Evolutionary conservation across 257 asterid genomes (phyloP).

Genomic region (Solanum pinnatisectum): DNA sequence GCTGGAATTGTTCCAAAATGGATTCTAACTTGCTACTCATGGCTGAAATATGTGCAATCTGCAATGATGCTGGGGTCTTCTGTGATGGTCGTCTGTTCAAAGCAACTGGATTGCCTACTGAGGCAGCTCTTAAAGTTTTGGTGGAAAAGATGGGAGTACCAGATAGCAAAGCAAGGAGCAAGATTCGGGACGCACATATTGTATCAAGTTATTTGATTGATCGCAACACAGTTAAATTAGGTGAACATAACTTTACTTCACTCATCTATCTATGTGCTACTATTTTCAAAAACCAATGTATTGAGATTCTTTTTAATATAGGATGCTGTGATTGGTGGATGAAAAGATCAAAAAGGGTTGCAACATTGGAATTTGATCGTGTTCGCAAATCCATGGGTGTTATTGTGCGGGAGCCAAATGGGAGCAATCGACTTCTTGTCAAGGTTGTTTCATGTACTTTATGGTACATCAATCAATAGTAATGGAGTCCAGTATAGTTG

Average conservation of each 20-base stretch:
- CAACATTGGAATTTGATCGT: constrained; percentile 84
- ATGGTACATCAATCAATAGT: neutral
- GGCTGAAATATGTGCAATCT: constrained; percentile 72
- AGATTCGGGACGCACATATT: constrained; percentile 34
- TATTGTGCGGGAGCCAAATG: constrained; percentile 46
- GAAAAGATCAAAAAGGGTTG: constrained; percentile 51
- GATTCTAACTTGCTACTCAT: constrained; percentile 49
- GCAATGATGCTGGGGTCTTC: constrained; percentile 72
- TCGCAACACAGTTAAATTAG: constrained; percentile 38
- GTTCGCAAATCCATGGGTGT: constrained; percentile 88
- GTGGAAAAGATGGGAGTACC: constrained; percentile 87
- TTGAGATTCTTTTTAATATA: neutral
- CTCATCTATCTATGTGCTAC: neutral
- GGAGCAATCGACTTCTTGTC: constrained; percentile 73
- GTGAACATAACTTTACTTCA: constrained; percentile 15
- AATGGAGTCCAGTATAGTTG: neutral
- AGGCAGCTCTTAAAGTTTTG: constrained; percentile 88
- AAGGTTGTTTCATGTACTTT: constrained; percentile 37
- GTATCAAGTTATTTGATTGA: constrained; percentile 55
- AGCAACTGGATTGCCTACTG: constrained; percentile 79
- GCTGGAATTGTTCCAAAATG: constrained; percentile 57
- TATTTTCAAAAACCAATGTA: neutral
- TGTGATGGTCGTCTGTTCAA: constrained; percentile 51
- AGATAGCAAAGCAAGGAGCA: constrained; percentile 39
- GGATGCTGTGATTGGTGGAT: constrained; percentile 69